These are phyloP conservation scores for Verruconis gallopava DNA, from an alignment of 2,329 filamentous ascomycete genomes.

Conservation along the genomic window DNA sequence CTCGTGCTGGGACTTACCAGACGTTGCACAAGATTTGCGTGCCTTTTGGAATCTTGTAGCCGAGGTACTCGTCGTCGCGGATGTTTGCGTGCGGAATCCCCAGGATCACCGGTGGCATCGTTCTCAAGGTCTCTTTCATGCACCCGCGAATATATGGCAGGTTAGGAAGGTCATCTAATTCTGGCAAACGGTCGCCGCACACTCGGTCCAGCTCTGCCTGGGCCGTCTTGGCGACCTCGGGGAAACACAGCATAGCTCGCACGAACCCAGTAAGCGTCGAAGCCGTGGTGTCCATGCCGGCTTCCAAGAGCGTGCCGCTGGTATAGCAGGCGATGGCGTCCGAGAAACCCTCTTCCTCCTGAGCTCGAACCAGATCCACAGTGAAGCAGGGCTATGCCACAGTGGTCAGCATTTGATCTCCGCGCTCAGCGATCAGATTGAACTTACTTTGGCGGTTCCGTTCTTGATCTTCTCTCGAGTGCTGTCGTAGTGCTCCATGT, in stretches of 20 bases:
- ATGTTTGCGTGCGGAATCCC: constrained; percentile 29
- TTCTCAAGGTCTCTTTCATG: constrained; percentile 24
- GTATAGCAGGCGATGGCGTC: not conserved
- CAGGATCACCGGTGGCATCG: constrained; percentile 19
- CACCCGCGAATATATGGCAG: constrained; percentile 22
- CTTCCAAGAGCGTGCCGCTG: constrained; percentile 20
- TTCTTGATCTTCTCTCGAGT: constrained; percentile 11
- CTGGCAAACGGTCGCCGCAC: constrained; percentile 19
- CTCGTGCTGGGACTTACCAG: constrained; percentile 18
- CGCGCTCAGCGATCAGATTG: constrained; percentile 15
- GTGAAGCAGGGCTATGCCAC: constrained; percentile 16
- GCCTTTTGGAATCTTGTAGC: constrained; percentile 28
- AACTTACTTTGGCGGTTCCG: constrained; percentile 15
- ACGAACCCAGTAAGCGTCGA: constrained; percentile 25
- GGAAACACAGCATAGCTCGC: constrained; percentile 18
- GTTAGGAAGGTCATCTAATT: constrained; percentile 16
- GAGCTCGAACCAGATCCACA: constrained; percentile 18
- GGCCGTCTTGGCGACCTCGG: constrained; percentile 19
- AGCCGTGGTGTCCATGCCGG: constrained; percentile 25
- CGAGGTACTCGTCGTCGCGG: constrained; percentile 27
- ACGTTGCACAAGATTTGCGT: constrained; percentile 25
- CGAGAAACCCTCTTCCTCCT: constrained; percentile 4
- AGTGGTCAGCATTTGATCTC: constrained; percentile 11
- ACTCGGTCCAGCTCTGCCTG: constrained; percentile 21
- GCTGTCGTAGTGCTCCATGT: constrained; percentile 20